Base-by-base conservation (phyloP, 345 rosid species). In the Trapa bicornis region DNA sequence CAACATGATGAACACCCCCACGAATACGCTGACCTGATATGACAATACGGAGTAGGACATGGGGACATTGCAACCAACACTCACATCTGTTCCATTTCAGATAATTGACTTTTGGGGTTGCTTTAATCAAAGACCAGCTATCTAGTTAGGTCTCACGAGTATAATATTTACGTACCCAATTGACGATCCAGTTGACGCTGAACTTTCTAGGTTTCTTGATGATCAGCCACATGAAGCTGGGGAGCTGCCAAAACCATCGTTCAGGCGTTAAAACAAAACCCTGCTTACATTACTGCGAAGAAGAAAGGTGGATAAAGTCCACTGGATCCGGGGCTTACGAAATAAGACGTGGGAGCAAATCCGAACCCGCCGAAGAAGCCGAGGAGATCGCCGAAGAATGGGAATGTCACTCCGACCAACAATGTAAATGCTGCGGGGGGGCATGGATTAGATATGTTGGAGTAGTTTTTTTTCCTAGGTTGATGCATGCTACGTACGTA, bases 361-460 rank as follows among this genome's bases (percentile, higher is more conserved):
- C 97, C 93, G 70, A 94, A 94, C 74, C 97, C 97, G 22, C 99
- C 99, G 63, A 94, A 94, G 82, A 89, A 94, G 47, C 97, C 97
- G 70, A 94, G 85, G 29, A 22, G 42, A 39, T 39, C 42, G 6
- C 42, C 42, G 42, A 39, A 39, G 42, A 6, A 39, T 39, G 42
- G 42, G 42, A 39, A 39, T 6, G 42, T 39, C 6, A 6, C 42
- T 39, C 42, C 42, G 42, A 39, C 4, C 10, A 45, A 39, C 97
- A 67, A 94, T 87, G 77, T 80, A 94, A 61, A 96, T 86, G 65
- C 95, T 91, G 67, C 96, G 96, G 37, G 99, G 65, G 89, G 91
- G 82, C 86, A 3, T 2, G 16, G 53, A 32, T 16, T 22, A 22
- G 29, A 22, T 4, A 16, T 50, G 47, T 45, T 45, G 0, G 22